Evolutionary conservation across 129 eudicot genomes (phyloP), one percentile per base, ranked within the genome.

Genomic region (Kitagawia praeruptora): DNA sequence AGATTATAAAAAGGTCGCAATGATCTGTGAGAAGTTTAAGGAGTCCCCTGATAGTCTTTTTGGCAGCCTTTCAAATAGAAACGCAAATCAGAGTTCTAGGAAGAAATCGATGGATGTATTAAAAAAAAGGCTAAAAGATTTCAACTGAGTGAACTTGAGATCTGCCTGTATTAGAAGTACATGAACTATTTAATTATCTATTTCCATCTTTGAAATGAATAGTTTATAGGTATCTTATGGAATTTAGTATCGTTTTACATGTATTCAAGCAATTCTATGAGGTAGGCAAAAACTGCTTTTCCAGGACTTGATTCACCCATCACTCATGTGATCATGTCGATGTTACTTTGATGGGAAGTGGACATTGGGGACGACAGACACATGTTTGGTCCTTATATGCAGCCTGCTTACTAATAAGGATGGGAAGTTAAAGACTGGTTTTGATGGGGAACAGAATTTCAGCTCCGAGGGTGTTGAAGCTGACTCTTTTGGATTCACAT

Each of bases 301-400:
- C 97, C 98, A 0, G 97, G 97, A 77, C 93, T 93, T 77, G 98
- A 93, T 37, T 89, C 95, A 6, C 93, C 98, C 4, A 88, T 93
- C 39, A 91, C 97, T 41, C 90, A 92, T n/a, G n/a, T n/a, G n/a
- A n/a, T n/a, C n/a, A n/a, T 39, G 98, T 91, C 37, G 95, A 91
- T 80, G 97, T 91, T 31, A 93, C 97, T 4, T 93, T 21, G 58
- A 91, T 79, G 98, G 98, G 38, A 93, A 93, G 74, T 93, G 97
- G 98, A 87, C 89, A 81, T 80, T 91, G 93, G 98, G 94, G 0
- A 93, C 98, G 5, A 93, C 97, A 10, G 98, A 89, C 70, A 91
- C 97, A 4, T 93, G 89, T 61, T 56, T 93, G 90, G 79, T 93
- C 84, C 89, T 93, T 31, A 89, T 89, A 66, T 93, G 97, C 83